These are phyloP conservation scores for Pleodorina starrii DNA, from an alignment of 139 green algal species.

Conservation along the genomic window DNA sequence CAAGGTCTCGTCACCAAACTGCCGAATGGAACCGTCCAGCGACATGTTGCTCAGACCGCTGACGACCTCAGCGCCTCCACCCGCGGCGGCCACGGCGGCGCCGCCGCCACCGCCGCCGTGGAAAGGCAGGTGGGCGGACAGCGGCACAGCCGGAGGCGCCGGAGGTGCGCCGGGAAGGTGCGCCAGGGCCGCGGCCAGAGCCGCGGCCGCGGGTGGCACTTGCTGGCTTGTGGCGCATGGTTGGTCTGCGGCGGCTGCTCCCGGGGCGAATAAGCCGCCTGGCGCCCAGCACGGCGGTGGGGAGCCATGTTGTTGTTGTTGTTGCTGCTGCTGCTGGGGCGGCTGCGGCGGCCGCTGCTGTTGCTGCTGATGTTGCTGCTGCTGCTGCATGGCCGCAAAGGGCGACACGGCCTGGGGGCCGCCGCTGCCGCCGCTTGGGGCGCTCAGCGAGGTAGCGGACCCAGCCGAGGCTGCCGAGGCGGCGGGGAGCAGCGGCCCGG, in stretches of 20 bases:
- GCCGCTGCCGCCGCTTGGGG: not conserved
- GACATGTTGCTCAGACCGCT: conserved; percentile 30
- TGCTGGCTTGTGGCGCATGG: too few relatives aligned
- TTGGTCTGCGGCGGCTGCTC: too few relatives aligned
- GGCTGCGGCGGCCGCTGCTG: not conserved
- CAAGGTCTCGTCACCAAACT: conserved; percentile 13
- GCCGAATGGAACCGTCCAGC: not conserved
- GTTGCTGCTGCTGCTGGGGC: not conserved
- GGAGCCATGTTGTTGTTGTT: not conserved
- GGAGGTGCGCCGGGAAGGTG: not conserved
- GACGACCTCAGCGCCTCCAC: not conserved
- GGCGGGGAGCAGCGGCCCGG: not conserved
- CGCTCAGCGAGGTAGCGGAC: not conserved
- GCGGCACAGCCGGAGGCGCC: not conserved
- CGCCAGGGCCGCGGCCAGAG: not conserved
- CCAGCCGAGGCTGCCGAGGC: not conserved
- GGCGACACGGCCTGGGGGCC: not conserved
- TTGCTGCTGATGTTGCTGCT: conserved; percentile 9
- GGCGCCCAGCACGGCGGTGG: too few relatives aligned
- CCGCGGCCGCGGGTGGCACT: not conserved
- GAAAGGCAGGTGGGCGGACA: not conserved
- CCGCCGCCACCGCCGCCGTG: not conserved
- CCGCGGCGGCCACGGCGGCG: not conserved
- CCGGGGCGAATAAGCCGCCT: not conserved
- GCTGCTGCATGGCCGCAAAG: conserved; percentile 19